Percentiles rank a stretch among this genome's conserved stretches.
phyloP scores from a whole-genome alignment of 2,329 filamentous ascomycete species.

The Neonectria faginata region DNA sequence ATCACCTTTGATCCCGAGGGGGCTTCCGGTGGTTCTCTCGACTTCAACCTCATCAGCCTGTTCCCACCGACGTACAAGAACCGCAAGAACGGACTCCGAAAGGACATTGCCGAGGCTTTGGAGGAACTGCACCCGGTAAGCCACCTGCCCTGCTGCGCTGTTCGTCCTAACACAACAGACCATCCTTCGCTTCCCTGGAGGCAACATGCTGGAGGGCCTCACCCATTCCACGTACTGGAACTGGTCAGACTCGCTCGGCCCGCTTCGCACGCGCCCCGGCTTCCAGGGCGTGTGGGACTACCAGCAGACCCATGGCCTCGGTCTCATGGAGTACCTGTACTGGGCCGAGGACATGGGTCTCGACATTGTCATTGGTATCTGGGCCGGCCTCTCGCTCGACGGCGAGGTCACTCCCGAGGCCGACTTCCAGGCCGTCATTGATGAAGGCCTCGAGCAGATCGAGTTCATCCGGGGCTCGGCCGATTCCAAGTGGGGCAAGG shows the following conservation, averaged over 20 bases:
- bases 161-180: slow-evolving; percentile 43
- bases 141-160: fast-evolving
- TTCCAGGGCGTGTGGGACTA: slow-evolving; percentile 70
- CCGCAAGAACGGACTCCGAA: slow-evolving; percentile 67
- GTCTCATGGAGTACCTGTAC: slow-evolving; percentile 71
- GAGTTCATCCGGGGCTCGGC: slow-evolving; percentile 70
- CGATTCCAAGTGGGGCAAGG: slow-evolving; percentile 66
- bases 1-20: slow-evolving; percentile 63
- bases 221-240: slow-evolving; percentile 60
- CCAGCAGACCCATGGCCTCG: slow-evolving; percentile 71
- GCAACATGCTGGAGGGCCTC: slow-evolving; percentile 69
- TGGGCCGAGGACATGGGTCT: slow-evolving; percentile 71
- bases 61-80: slow-evolving; percentile 71
- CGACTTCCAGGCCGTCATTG: slow-evolving; percentile 66
- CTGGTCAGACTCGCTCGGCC: slow-evolving; percentile 66
- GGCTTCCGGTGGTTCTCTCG: slow-evolving; percentile 56
- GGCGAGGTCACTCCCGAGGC: slow-evolving; percentile 63
- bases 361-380: slow-evolving; percentile 68
- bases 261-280: slow-evolving; percentile 66
- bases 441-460: slow-evolving; percentile 71
- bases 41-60: slow-evolving; percentile 69
- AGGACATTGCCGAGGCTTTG: slow-evolving; percentile 66
- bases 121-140: slow-evolving; percentile 62
- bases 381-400: slow-evolving; percentile 66
- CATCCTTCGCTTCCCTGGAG: slow-evolving; percentile 75